Conservation (phyloP, 495 filamentous ascomycete species). For the Neurospora sublineolata region DNA sequence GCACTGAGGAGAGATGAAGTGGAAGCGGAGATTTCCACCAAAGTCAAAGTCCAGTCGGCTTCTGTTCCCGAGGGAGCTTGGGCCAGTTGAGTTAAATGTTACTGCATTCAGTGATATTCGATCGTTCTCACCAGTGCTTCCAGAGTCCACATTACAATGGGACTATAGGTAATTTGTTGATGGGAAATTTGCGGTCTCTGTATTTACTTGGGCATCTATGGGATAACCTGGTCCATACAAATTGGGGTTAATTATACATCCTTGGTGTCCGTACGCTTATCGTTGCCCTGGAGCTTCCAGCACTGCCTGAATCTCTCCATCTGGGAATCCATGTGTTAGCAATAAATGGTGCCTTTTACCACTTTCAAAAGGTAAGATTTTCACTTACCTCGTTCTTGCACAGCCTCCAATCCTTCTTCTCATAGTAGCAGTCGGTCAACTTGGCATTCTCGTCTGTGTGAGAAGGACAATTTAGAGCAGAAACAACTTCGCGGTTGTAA, state of each 20-base stretch:
- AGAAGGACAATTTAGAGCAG: not conserved
- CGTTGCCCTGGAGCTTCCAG: conserved; percentile 88
- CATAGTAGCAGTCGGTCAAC: conserved; percentile 90
- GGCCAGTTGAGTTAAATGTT: not conserved
- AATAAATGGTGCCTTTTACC: not conserved
- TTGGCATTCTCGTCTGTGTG: conserved; percentile 69
- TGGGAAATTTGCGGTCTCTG: not conserved
- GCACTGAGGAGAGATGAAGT: not conserved
- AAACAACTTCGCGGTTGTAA: not conserved
- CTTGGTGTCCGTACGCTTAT: conserved; percentile 66
- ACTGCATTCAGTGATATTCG: not conserved
- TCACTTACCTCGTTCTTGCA: conserved; percentile 76
- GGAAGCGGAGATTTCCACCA: not conserved
- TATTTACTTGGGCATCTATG: not conserved
- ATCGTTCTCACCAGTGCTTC: not conserved
- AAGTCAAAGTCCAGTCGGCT: not conserved
- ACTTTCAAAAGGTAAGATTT: not conserved
- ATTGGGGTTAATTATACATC: conserved; percentile 31
- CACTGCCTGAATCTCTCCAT: conserved; percentile 88
- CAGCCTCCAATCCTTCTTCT: conserved; percentile 89
- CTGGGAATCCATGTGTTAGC: conserved; percentile 32
- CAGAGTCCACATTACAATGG: not conserved
- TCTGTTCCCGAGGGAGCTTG: not conserved
- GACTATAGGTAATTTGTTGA: not conserved
- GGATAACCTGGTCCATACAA: not conserved